These are phyloP conservation scores for Gastrolobium villosum DNA, from an alignment of 306 rosid genomes.

Conservation along the genomic window DNA sequence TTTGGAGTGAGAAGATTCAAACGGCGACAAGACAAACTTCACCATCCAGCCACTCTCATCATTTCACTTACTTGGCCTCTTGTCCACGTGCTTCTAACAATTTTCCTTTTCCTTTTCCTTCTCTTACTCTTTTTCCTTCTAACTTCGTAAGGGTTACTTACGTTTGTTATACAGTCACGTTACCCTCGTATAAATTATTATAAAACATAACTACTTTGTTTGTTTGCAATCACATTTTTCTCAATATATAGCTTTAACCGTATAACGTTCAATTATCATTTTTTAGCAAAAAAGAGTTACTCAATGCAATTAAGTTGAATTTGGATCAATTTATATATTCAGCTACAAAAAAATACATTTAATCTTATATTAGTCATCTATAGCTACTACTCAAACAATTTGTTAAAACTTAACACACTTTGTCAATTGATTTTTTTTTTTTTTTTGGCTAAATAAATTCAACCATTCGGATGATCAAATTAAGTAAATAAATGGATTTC, in stretches of 20 bases:
- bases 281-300: too few relatives aligned
- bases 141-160: background rate
- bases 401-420: too few relatives aligned
- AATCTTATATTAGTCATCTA: too few relatives aligned
- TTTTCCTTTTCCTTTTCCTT: background rate
- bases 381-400: too few relatives aligned
- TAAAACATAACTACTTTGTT: background rate
- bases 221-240: background rate
- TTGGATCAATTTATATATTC: background rate
- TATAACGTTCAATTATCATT: too few relatives aligned
- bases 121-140: background rate
- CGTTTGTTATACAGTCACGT: background rate
- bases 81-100: constrained; percentile 20
- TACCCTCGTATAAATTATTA: background rate
- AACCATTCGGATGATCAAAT: background rate
- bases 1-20: background rate
- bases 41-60: constrained; percentile 42
- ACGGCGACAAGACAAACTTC: constrained; percentile 19
- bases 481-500: background rate
- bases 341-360: too few relatives aligned
- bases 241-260: background rate
- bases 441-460: too few relatives aligned
- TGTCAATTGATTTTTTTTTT: too few relatives aligned
- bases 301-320: background rate
- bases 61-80: constrained; percentile 43